A percentile compares a stretch with the other conserved stretches of the same genome.
Conservation (phyloP, 1,284 basidiomycete genomes). For the Gymnopus androsaceus region DNA sequence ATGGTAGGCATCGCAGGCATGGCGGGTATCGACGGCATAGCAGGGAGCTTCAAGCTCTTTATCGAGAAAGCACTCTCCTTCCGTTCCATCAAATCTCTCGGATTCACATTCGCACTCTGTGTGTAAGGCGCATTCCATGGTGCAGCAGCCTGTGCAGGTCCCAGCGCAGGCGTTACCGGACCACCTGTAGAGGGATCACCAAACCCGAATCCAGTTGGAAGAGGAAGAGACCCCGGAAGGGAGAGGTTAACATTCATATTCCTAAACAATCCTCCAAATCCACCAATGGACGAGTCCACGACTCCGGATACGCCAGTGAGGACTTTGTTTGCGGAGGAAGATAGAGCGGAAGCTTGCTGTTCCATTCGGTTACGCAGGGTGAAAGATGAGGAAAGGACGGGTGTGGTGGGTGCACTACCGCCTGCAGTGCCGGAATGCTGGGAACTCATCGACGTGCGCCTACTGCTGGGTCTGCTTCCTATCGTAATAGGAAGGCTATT, state of each 20-base stretch:
- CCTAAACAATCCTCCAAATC: slow-evolving; percentile 52
- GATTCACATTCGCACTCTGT: not conserved
- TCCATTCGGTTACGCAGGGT: slow-evolving; percentile 71
- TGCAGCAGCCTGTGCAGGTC: slow-evolving; percentile 28
- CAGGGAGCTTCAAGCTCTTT: slow-evolving; percentile 16
- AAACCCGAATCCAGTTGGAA: slow-evolving; percentile 13
- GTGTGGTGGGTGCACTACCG: slow-evolving; percentile 5
- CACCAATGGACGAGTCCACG: slow-evolving; percentile 81
- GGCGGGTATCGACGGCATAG: slow-evolving; percentile 4
- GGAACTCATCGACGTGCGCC: slow-evolving; percentile 2
- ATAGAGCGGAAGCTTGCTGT: slow-evolving; percentile 81
- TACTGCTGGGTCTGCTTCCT: slow-evolving; percentile 6
- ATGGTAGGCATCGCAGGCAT: slow-evolving; percentile 13
- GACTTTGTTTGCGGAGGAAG: slow-evolving; percentile 84
- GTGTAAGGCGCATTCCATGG: slow-evolving; percentile 35
- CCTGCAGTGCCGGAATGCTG: not conserved
- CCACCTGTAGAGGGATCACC: slow-evolving; percentile 3
- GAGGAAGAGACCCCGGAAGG: slow-evolving; percentile 19
- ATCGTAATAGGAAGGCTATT: slow-evolving; percentile 9
- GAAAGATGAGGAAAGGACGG: slow-evolving; percentile 12
- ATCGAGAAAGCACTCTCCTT: slow-evolving; percentile 45
- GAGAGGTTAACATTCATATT: slow-evolving; percentile 43
- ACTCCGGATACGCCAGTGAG: slow-evolving; percentile 63
- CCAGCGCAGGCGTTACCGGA: slow-evolving; percentile 12
- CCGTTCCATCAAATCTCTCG: slow-evolving; percentile 45